Base-by-base conservation (phyloP, 768 basidiomycete species). In the Phlebiopsis gigantea region DNA sequence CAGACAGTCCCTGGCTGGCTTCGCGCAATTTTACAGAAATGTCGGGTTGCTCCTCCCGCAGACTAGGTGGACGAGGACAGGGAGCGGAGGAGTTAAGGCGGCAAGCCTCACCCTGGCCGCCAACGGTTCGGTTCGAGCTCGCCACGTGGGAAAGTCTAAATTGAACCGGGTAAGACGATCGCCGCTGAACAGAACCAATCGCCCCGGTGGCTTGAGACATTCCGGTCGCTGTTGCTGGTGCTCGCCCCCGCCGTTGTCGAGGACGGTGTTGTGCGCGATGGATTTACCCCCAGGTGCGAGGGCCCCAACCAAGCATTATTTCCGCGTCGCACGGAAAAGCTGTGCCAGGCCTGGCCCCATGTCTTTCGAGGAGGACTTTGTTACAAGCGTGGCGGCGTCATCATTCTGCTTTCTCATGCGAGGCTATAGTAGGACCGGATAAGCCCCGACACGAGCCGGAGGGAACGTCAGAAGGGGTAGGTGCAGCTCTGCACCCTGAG, bases 371-470 rank as follows among this genome's bases (percentile, higher is more conserved):
- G 45, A 30, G 30, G 21, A 48, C 25, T 48, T 48, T 30, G 47
- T 48, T 19, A 51, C 30, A 28, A 31, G 14, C 21, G 19, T 21
- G 1, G 30, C 19, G 14, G 34, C 12, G 15, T 7, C 50, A 51
- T 51, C 50, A 53, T 5, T 17, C 24, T 17, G 55, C 41, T 42
- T 56, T 56, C 55, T 48, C 55, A 49, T 24, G 41, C 52, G 52
- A 25, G 43, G 17, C 52, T 53, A 53, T 51, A 51, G 31, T 51
- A 24, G 50, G 50, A 24, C 22, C 50, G 50, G 19, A 14, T n/a
- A 51, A 51, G 31, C 50, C 31, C 50, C 50, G 50, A 51, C 50
- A 8, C 15, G 21, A 24, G 31, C 50, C 50, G 50, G 50, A 51
- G 50, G 39, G 21, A 22, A 21, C 34, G 50, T 51, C 50, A 39